Base-by-base conservation (phyloP, 208 protist species). In the Cochliopodium minus region DNA sequence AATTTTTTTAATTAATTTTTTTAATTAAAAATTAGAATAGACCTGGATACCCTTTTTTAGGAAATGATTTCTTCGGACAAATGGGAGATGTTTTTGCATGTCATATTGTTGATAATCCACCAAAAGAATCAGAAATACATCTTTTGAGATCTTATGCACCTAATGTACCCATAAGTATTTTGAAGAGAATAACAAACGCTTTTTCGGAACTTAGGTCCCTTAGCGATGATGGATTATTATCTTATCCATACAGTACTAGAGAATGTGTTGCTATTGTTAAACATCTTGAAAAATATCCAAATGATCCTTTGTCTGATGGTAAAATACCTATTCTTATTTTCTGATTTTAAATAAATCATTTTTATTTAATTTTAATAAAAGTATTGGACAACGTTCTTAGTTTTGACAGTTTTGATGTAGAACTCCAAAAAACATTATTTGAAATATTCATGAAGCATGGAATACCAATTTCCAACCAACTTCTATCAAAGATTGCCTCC, bases 181-280 rank as follows among this genome's bases (percentile, higher is more conserved):
- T 88, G 23, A 61, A 62, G 29, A 59, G 62, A 15, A 74, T 88
- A 23, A 73, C 81, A 28, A 53, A 61, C 25, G 77, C 73, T 13
- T 90, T 93, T 61, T 55, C 69, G 11, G 68, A 76, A 43, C 67
- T 91, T 15, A 72, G 84, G 48, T 36, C 46, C 33, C 65, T 67
- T 26, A 83, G 85, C 40, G 76, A 72, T 13, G 76, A 87, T 42
- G 85, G 88, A n/a, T 69, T 74, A 47, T 66, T 92, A 22, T 69
- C 77, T 25, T 88, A 86, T 66, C 78, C 82, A 4, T 88, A 85
- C 70, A 87, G 76, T 6, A 81, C 86, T 28, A 78, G 87, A 29
- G 86, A 93, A 70, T 73, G 93, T 23, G 90, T 93, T 35, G 82
- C 82, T 23, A 75, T 95, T 40, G 85, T 88, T 40, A 77, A 80